Base-by-base conservation (phyloP, 164 flowering plant genomes). In the Vitis cinerea region DNA sequence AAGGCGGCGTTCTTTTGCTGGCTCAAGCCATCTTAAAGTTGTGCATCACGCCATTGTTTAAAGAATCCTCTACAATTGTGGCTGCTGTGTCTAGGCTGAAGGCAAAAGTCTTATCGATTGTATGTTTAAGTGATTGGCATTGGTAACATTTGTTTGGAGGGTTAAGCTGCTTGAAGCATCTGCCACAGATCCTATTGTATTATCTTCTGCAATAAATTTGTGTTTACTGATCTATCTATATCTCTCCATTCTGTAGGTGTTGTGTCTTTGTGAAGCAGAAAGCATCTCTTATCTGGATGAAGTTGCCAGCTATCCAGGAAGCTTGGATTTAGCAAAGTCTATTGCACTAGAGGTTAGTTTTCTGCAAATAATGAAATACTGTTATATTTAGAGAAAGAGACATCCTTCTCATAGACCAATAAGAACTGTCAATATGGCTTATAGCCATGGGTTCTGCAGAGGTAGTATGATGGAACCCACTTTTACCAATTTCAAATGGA, bases 231-330 rank as follows among this genome's bases (percentile, higher is more conserved):
- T 37, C 44, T 37, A 6, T 37, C 44, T 2, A 37, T 37, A 4
- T 37, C 44, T 37, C 44, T 37, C 44, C 44, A 37, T 37, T 71
- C 53, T 89, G 83, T 90, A 96, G 99, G 83, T 96, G 66, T 75
- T 90, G 88, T 85, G 81, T 75, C 88, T 96, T 49, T 93, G 98
- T 82, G 98, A 96, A 81, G 89, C 92, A 30, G 99, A 96, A 75
- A 93, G 86, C 81, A 79, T 90, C 61, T 93, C 99, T 71, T 96
- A 86, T 82, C 82, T 96, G 78, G 99, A 96, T 72, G 99, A 93
- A 82, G 98, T 90, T 80, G 88, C 97, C 65, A 84, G 87, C 72
- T 78, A 84, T 50, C 85, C 93, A 14, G 69, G 77, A 75, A 88
- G 90, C 83, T 73, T 87, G 83, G 82, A 81, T 63, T 73, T 96